Base-by-base conservation (phyloP, 106 monocot genomes). In the Dioscorea alata region DNA sequence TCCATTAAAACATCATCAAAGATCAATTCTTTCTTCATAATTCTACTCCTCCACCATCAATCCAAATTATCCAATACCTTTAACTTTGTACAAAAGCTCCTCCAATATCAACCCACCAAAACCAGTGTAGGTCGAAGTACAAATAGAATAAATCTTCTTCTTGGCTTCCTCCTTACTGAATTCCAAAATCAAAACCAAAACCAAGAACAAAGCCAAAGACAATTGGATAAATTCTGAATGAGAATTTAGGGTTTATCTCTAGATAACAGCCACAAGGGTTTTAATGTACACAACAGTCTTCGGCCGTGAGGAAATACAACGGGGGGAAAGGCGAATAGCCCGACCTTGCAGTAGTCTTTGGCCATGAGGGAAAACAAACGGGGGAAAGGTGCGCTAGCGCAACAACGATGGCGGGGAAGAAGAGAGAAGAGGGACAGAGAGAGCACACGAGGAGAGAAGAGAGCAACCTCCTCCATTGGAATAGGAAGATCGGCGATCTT, bases 71-170 rank as follows among this genome's bases (percentile, higher is more conserved):
- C n/a, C 6, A 2, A 62, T 61, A 92, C 97, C 90, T 92, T 99
- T 99, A 60, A 99, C 71, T 78, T 99, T 89, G 69, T 80, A 99
- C 33, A 92, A 99, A 1, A 92, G 83, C 74, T 99, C 92, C 66
- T 99, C 92, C 1, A 89, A 99, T 16, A 99, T 99, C 80, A 92
- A 73, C 4, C 92, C 97, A 12, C 97, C 97, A 76, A 99, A 99
- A 5, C 92, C 97, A n/a, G 97, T 99, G 66, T 99, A 99, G 4
- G 97, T 99, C 13, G 97, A 79, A 28, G 92, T 99, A 66, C 89
- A 92, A 6, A 99, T 89, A 0, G 97, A 99, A 73, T 99, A 99
- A 15, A 99, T 99, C 78, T 92, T 92, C 83, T 92, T 87, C 82
- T 89, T 99, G 18, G 92, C 97, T 70, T 92, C 97, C 69, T 97